Evolutionary conservation across 306 rosid genomes (phyloP).

Genomic region (Trichosanthes cucumerina): DNA sequence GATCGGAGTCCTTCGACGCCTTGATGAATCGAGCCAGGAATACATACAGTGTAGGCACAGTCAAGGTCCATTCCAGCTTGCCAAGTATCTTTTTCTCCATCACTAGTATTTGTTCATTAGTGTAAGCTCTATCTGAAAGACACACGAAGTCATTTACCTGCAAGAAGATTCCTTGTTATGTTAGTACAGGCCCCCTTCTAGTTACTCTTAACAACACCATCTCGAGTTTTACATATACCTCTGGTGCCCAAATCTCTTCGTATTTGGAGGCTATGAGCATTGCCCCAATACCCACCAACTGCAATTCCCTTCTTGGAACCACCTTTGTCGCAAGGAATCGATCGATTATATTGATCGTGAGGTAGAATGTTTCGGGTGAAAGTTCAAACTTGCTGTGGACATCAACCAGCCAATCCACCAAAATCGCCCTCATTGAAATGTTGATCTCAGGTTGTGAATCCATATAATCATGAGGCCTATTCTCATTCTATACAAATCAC

Average conservation of each 20-base stretch:
- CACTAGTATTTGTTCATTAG: constrained; percentile 46
- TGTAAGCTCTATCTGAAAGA: constrained; percentile 72
- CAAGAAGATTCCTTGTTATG: background rate
- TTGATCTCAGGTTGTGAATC: constrained; percentile 64
- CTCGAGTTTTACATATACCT: constrained; percentile 19
- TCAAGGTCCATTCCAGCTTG: constrained; percentile 69
- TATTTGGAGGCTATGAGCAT: constrained; percentile 86
- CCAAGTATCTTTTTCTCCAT: constrained; percentile 81
- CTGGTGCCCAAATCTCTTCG: constrained; percentile 95
- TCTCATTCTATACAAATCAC: constrained; percentile 36
- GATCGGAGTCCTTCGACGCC: constrained; percentile 41
- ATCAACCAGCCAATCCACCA: constrained; percentile 74
- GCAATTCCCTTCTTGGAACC: constrained; percentile 59
- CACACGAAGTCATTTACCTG: constrained; percentile 76
- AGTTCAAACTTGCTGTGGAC: constrained; percentile 70
- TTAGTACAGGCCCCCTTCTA: background rate
- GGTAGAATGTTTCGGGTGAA: constrained; percentile 61
- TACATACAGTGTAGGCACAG: constrained; percentile 80
- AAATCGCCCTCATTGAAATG: constrained; percentile 66
- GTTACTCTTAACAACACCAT: too few relatives aligned
- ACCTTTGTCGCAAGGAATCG: constrained; percentile 51
- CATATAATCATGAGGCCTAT: constrained; percentile 54
- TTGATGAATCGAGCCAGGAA: constrained; percentile 74
- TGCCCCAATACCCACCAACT: constrained; percentile 72
- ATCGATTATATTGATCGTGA: constrained; percentile 66